Conservation (phyloP, 1,139 yeast genomes). For the Williopsis jadinii region DNA sequence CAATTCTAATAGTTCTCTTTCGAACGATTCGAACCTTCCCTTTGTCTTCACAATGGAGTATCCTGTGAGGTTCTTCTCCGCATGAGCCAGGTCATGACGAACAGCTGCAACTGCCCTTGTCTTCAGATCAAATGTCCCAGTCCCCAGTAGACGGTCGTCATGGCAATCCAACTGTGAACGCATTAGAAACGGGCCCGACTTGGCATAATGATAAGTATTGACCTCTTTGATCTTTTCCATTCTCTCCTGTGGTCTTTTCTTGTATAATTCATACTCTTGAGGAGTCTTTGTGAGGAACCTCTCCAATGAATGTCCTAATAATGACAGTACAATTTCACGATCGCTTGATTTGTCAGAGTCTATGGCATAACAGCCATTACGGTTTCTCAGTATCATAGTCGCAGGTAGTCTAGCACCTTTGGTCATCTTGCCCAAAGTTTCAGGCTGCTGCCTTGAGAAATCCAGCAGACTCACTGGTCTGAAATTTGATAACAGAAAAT, state of each 20-base stretch:
- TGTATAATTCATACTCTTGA: conserved; percentile 35
- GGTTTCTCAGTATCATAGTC: conserved; percentile 34
- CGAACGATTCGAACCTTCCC: conserved; percentile 73
- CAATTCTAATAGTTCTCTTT: conserved; percentile 72
- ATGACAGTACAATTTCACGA: conserved; percentile 63
- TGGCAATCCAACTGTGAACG: conserved; percentile 89
- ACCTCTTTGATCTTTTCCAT: conserved; percentile 8
- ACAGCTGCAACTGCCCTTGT: conserved; percentile 88
- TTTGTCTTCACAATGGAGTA: conserved; percentile 56
- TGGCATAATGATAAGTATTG: conserved; percentile 63
- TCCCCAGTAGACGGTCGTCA: conserved; percentile 74
- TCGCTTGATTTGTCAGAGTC: conserved; percentile 68
- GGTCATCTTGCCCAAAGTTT: conserved; percentile 24
- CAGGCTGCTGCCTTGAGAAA: conserved; percentile 39
- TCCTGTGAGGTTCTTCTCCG: conserved; percentile 43
- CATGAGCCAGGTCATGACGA: conserved; percentile 65
- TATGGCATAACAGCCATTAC: conserved; percentile 43
- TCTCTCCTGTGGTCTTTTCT: conserved; percentile 13
- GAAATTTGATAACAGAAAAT: conserved; percentile 57
- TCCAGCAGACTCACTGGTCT: conserved; percentile 39
- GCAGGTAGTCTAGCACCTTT: conserved; percentile 35
- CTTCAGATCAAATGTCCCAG: conserved; percentile 88
- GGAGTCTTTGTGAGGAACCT: conserved; percentile 58
- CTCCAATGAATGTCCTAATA: conserved; percentile 76
- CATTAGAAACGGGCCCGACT: conserved; percentile 62